Evolutionary conservation across 2,329 filamentous ascomycete species (phyloP), one percentile per base, ranked within the genome.

Genomic region (Pseudogymnoascus sp.): DNA sequence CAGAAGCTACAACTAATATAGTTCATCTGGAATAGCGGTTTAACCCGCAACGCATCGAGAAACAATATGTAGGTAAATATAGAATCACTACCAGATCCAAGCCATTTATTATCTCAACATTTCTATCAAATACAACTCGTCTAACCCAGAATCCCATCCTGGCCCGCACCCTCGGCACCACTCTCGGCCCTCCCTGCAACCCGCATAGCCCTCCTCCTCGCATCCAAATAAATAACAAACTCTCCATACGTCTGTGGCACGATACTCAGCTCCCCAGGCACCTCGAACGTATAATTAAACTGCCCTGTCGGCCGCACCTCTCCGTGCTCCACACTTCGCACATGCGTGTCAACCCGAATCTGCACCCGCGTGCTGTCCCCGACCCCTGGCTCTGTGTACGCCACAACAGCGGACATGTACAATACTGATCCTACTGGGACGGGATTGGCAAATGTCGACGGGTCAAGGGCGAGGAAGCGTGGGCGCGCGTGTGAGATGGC

Each of bases 271-370:
- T 87, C 82, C 69, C 80, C 83, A 63, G 86, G 82, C 1, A 89
- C 85, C 62, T 82, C 79, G 71, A 90, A 90, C 0, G 87, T 89
- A 70, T 90, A 90, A 69, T 89, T 88, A 75, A 90, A 90, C 66
- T 86, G 84, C 0, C 88, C 88, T 0, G 87, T 89, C 2, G 85
- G 84, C 70, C 87, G 88, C 62, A 82, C 82, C 64, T 80, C 80
- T 5, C 85, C 86, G 69, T 90, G 87, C 73, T 89, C 86, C 5
- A 90, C 83, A 72, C 89, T 83, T 18, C 86, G 77, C 3, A 90
- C 87, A 69, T 88, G 88, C 2, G 84, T 84, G 71, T 88, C 85
- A 5, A 90, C 85, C 3, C 87, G 79, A 5, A 90, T 82, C 70
- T 89, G 86, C 9, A 90, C 82, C 62, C 85, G 79, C 1, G 85